Evolutionary conservation across 1,284 basidiomycete genomes (phyloP), one percentile per base, ranked within the genome.

Genomic region (Retiboletus flavoniger): DNA sequence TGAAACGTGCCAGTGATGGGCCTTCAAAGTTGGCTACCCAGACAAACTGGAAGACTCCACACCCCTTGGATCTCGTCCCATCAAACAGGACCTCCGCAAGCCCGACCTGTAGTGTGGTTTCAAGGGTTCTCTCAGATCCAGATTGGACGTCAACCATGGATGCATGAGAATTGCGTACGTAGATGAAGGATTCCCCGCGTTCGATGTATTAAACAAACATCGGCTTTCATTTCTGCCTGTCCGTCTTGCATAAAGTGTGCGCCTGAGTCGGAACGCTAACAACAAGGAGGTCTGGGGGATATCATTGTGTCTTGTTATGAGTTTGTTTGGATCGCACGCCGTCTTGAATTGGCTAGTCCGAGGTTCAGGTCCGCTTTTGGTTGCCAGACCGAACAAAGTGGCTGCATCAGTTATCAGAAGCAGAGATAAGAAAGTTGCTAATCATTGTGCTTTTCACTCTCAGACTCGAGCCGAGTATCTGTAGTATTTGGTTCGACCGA

Each of bases 101-200:
- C 64, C 94, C 89, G 32, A 99, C 96, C 60, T 88, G 89, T 9
- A 95, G 95, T 1, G 95, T 97, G 31, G 96, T 99, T 77, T 98
- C 95, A 67, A 99, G 98, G 98, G 76, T 74, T 99, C 95, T 24
- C 98, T 95, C 28, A 99, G 77, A 69, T 99, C 96, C 68, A 24
- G 24, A 24, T 24, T 24, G 4, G 24, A 24, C 24, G 24, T 24
- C 3, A 6, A 24, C 24, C 4, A 24, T n/a, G n/a, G n/a, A n/a
- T n/a, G n/a, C n/a, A n/a, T 93, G 53, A 98, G 80, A 53, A 93
- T 91, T 14, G 87, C 85, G 54, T 93, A 86, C 16, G 87, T 85
- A 36, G 89, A 82, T 19, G 82, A 83, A 98, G 4, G 80, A 75
- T 10, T 85, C 78, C 75, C 98, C 95, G 53, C 94, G 84, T 42